Conservation (phyloP, 805 yeast species). For the Komagataella pseudopastoris region DNA sequence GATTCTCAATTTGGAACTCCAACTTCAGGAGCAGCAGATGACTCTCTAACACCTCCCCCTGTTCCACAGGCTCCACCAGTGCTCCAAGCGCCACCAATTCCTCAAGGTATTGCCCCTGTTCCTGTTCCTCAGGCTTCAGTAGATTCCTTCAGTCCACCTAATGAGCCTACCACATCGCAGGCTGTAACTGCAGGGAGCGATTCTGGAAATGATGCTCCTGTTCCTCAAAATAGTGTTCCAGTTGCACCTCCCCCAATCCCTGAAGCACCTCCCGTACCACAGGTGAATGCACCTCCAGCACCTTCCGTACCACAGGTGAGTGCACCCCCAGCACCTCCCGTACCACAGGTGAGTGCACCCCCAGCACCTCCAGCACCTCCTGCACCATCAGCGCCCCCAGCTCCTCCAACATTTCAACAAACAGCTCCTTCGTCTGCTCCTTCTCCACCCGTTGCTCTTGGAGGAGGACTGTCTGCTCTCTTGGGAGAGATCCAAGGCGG, state of each 20-base stretch:
- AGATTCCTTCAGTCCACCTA: conserved; percentile 7
- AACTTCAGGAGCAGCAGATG: conserved; percentile 9
- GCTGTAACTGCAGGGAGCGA: neutral
- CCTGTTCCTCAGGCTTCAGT: conserved; percentile 1
- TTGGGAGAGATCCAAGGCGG: conserved; percentile 49
- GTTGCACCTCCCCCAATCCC: conserved; percentile 8
- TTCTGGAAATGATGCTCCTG: conserved; percentile 1
- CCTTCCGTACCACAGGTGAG: conserved; percentile 17
- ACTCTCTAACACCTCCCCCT: conserved; percentile 8
- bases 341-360: conserved; percentile 16
- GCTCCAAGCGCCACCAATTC: conserved; percentile 7
- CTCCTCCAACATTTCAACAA: conserved; percentile 19
- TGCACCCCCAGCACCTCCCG: conserved; percentile 26
- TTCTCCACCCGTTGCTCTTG: conserved; percentile 17
- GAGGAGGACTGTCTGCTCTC: conserved; percentile 27
- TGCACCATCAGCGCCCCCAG: conserved; percentile 17
- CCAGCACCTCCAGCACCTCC: conserved; percentile 20
- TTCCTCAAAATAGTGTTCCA: conserved; percentile 3
- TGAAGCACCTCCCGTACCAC: conserved; percentile 15
- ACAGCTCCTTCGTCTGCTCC: conserved; percentile 15
- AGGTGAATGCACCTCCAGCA: conserved; percentile 17
- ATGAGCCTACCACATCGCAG: conserved; percentile 11
- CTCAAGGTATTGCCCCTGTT: conserved; percentile 6
- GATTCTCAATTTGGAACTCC: conserved; percentile 8
- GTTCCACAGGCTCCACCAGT: conserved; percentile 9